These are phyloP conservation scores for Dunaliella sp. DNA, from an alignment of 139 green algal genomes.

Conservation along the genomic window DNA sequence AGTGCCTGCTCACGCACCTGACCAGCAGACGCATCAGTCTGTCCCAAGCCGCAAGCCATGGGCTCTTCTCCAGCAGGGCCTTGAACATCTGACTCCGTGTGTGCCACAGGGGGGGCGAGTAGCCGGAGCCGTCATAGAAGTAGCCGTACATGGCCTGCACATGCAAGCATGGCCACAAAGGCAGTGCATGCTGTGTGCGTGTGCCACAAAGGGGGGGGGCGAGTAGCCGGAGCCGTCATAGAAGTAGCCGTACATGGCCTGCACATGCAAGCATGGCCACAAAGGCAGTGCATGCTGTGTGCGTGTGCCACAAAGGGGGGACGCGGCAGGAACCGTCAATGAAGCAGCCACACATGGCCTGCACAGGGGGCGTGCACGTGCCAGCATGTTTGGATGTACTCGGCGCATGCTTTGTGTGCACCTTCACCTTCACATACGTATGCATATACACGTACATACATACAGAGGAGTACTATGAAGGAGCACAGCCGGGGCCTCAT, in stretches of 20 bases:
- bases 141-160: conserved; percentile 10
- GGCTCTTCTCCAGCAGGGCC: conserved; percentile 43
- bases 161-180: neutral
- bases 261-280: neutral
- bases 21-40: conserved; percentile 31
- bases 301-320: neutral
- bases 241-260: conserved; percentile 14
- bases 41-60: conserved; percentile 55
- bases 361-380: neutral
- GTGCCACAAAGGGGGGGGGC: conserved; percentile 10
- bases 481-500: neutral
- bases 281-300: neutral
- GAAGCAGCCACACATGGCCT: neutral
- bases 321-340: too few species aligned
- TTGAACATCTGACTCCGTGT: conserved; percentile 20
- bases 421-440: neutral
- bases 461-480: too few species aligned
- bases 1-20: too few species aligned
- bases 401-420: too few species aligned
- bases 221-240: conserved; percentile 8
- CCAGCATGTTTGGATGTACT: too few species aligned
- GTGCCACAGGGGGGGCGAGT: conserved; percentile 9
- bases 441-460: neutral
- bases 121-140: conserved; percentile 13
- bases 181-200: too few species aligned